These are phyloP conservation scores for Chlamydomonas reinhardtii DNA, from an alignment of 163 green algal genomes.

Conservation along the genomic window DNA sequence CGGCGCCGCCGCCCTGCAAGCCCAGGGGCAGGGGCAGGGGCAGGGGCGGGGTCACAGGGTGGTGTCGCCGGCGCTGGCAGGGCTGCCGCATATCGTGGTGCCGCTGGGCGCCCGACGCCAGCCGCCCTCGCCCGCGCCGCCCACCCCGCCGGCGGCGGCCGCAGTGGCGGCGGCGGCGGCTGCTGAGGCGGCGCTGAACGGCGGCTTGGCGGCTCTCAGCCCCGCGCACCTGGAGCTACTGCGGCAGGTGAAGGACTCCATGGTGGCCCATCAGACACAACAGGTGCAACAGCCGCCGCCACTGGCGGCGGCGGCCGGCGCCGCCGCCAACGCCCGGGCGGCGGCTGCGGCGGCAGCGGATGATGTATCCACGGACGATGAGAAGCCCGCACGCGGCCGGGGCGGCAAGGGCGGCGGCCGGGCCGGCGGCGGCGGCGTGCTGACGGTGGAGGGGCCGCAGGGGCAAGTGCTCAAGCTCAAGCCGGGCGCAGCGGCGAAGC, in stretches of 20 bases:
- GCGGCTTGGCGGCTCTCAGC: not conserved
- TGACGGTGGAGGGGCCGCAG: not conserved
- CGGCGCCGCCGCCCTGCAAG: no score
- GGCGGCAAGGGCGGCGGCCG: not conserved
- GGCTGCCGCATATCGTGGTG: no score
- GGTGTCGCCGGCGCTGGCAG: not conserved
- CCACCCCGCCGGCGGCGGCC: no score
- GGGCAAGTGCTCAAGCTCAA: not conserved
- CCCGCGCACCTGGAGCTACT: constrained; percentile 1
- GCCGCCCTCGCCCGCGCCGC: no score
- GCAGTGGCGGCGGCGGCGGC: no score
- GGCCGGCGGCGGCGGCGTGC: not conserved
- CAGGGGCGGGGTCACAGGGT: no score
- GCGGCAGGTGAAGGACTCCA: not conserved
- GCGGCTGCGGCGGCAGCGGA: not conserved
- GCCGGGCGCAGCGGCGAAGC: constrained; percentile 2
- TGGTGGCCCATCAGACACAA: no score
- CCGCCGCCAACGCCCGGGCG: not conserved
- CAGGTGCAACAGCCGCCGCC: not conserved
- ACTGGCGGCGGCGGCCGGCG: not conserved
- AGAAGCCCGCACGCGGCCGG: not conserved
- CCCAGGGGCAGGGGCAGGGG: no score
- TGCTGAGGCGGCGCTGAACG: no score
- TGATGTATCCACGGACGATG: not conserved
- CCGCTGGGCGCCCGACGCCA: no score